Evolutionary conservation across 2,329 filamentous ascomycete genomes (phyloP).

Genomic region (Zarea fungicola): DNA sequence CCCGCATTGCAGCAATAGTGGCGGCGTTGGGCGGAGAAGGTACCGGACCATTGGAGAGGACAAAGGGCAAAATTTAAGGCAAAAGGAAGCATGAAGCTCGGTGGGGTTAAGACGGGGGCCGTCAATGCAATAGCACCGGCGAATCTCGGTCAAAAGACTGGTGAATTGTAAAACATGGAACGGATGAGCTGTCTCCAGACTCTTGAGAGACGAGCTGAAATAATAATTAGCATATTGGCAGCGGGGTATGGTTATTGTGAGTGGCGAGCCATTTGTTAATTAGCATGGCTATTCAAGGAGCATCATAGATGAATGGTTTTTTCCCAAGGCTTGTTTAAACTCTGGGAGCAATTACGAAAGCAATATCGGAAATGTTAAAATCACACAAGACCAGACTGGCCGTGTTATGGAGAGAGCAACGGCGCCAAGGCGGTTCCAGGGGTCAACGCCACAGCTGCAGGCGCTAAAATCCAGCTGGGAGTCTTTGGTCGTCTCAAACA

Average conservation of each 20-base stretch:
- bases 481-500: not conserved
- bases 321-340: too few species aligned
- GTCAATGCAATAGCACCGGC: conserved; percentile 1
- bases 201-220: too few species aligned
- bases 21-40: not conserved
- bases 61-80: conserved; percentile 17
- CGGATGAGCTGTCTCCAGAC: too few species aligned
- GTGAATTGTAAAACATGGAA: not conserved
- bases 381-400: too few species aligned
- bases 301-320: not conserved
- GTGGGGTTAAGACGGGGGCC: not conserved
- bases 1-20: not conserved
- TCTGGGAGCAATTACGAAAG: too few species aligned
- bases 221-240: too few species aligned
- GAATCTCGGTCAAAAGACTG: conserved; percentile 6
- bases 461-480: too few species aligned
- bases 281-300: not conserved
- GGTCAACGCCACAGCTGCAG: not conserved
- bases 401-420: not conserved
- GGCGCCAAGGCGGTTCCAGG: not conserved
- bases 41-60: conserved; percentile 19
- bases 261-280: too few species aligned
- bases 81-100: not conserved
- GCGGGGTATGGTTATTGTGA: not conserved
- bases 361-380: too few species aligned